Base-by-base conservation (phyloP, 331 rosid genomes). In the Malus hybrid region DNA sequence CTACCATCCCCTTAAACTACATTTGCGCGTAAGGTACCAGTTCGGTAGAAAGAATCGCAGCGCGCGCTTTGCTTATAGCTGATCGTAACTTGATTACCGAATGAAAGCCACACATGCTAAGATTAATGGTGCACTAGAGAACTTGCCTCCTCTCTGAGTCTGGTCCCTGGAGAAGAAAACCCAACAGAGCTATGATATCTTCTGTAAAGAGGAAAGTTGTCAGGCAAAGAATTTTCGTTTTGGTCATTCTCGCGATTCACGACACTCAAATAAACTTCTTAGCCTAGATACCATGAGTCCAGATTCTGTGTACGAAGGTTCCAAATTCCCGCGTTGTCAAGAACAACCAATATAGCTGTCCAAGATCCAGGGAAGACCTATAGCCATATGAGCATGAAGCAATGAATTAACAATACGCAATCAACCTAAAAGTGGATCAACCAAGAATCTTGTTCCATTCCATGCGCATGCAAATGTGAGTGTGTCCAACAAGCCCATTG, bases 321-420 rank as follows among this genome's bases (percentile, higher is more conserved):
- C 98, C 98, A 91, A 72, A 87, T 90, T 74, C 98, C 98, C 0
- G 94, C 86, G 31, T 83, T 93, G 91, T 91, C 98, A 10, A 93
- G 94, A 80, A 89, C 86, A 34, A 91, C 77, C 83, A 93, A 87
- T 80, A 93, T 88, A 44, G 98, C 98, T 18, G 98, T 91, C 98
- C 98, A 93, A 82, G 97, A 97, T 52, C 97, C 96, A 0, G 97
- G 98, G 82, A 88, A 91, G 73, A 93, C 98, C 98, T 93, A 76
- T 29, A 72, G 7, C 70, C 73, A 80, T 33, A 73, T 65, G 65
- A 64, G 73, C 55, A 65, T 31, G 13, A 18, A 52, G 6, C 27
- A 19, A 68, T 46, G 28, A 66, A 4, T 66, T 65, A 52, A 70
- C 28, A 28, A 70, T 18, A 50, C 32, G 22, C 48, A 33, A 71